phyloP scores from a whole-genome alignment of 139 green algal species.

The Chlorella vulgaris region DNA sequence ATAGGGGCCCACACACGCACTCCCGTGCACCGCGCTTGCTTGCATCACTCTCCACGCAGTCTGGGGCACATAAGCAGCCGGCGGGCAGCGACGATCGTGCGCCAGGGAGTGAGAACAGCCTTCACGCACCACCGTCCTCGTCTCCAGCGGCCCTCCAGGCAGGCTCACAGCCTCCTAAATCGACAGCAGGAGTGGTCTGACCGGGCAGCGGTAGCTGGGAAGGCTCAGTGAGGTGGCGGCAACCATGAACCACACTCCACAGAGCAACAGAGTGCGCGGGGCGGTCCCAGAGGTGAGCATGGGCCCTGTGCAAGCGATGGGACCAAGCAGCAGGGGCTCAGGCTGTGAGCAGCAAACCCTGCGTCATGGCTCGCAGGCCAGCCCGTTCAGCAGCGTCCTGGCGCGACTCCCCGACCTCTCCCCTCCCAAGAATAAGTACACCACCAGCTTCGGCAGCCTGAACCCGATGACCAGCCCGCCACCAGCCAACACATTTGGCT shows the following conservation, averaged over 20 bases:
- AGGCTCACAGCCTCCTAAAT: no score
- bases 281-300: neutral
- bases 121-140: no score
- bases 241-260: neutral
- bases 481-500: neutral
- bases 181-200: no score
- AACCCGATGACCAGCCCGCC: conserved; percentile 1
- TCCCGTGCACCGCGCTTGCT: neutral
- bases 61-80: neutral
- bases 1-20: neutral
- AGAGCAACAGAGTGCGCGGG: neutral
- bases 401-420: conserved; percentile 15
- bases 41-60: neutral
- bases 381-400: conserved; percentile 18
- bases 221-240: neutral
- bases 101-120: no score
- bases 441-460: conserved; percentile 26
- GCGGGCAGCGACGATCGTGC: neutral
- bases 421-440: neutral
- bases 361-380: conserved; percentile 6
- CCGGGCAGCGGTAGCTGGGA: neutral
- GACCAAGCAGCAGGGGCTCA: no score
- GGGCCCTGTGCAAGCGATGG: no score
- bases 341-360: no score
- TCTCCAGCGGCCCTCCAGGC: no score